These are phyloP conservation scores for Scalesia atractyloides DNA, from an alignment of 129 eudicot genomes.

Conservation along the genomic window DNA sequence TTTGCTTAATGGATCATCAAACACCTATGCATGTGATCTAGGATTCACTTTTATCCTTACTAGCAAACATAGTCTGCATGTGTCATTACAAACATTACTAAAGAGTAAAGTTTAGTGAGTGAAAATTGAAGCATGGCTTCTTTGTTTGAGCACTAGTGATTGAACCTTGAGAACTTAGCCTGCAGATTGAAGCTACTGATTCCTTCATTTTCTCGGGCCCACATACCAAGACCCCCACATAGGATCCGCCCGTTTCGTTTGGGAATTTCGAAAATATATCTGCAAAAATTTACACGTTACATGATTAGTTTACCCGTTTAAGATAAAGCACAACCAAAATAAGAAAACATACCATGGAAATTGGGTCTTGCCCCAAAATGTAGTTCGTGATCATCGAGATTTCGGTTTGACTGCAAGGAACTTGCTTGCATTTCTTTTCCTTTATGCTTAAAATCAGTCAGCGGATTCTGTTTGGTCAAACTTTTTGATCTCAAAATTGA, in stretches of 20 bases:
- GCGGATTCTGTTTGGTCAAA: conserved; percentile 30
- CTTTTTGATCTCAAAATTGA: conserved; percentile 47
- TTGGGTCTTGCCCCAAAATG: conserved; percentile 76
- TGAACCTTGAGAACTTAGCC: conserved; percentile 38
- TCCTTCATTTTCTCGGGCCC: conserved; percentile 86
- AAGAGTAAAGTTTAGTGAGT: conserved; percentile 75
- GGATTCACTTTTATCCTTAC: conserved; percentile 12
- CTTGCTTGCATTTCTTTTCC: conserved; percentile 35
- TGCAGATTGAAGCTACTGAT: conserved; percentile 67
- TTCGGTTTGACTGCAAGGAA: conserved; percentile 36
- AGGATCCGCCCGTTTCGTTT: conserved; percentile 52
- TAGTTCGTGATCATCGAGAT: conserved; percentile 58
- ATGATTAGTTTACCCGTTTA: conserved; percentile 10
- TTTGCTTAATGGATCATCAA: conserved; percentile 11
- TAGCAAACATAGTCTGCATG: conserved; percentile 8
- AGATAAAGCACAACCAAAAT: not conserved
- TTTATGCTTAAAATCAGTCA: conserved; percentile 32
- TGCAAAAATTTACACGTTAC: conserved; percentile 36
- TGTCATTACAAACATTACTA: conserved; percentile 32
- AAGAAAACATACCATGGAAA: conserved; percentile 53
- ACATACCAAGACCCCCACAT: conserved; percentile 73
- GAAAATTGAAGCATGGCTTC: conserved; percentile 58
- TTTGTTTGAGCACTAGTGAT: conserved; percentile 31
- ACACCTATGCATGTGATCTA: conserved; percentile 17
- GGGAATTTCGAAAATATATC: conserved; percentile 51